Evolutionary conservation across 1,284 basidiomycete species (phyloP).

Genomic region (Thecaphora thlaspeos): DNA sequence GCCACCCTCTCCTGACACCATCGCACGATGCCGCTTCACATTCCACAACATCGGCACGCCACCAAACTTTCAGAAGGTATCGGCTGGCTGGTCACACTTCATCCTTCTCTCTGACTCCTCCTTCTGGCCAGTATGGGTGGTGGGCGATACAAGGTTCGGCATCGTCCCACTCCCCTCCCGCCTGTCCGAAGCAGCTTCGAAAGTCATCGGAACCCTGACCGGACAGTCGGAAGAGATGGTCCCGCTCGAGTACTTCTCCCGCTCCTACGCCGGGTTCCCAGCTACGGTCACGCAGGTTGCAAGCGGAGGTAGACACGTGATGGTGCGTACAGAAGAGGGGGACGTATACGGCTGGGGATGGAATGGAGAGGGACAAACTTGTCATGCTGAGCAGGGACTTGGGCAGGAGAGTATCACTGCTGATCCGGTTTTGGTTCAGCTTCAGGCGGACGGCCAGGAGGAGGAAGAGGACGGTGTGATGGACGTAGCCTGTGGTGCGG

Average conservation of each 20-base stretch:
- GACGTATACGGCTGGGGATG: constrained; percentile 33
- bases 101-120: constrained; percentile 4
- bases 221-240: constrained; percentile 6
- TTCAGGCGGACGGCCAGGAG: no score
- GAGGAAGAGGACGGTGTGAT: neutral
- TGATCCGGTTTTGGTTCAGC: no score
- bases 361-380: constrained; percentile 11
- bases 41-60: neutral
- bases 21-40: neutral
- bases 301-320: constrained; percentile 11
- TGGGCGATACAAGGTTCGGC: constrained; percentile 20
- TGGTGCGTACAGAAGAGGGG: constrained; percentile 9
- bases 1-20: neutral
- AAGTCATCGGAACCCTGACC: neutral
- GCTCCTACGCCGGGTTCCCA: constrained; percentile 9
- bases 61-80: constrained; percentile 1
- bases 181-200: neutral
- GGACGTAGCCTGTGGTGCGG: neutral
- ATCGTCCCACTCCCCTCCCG: constrained; percentile 11
- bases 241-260: constrained; percentile 10
- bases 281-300: constrained; percentile 1
- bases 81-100: constrained; percentile 24
- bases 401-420: neutral
- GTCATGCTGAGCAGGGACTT: neutral
- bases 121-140: constrained; percentile 8